A percentile compares a stretch with the other conserved stretches of the same genome.
These are phyloP conservation scores for Prunus kanzakura DNA, from an alignment of 306 rosid species.

Conservation along the genomic window DNA sequence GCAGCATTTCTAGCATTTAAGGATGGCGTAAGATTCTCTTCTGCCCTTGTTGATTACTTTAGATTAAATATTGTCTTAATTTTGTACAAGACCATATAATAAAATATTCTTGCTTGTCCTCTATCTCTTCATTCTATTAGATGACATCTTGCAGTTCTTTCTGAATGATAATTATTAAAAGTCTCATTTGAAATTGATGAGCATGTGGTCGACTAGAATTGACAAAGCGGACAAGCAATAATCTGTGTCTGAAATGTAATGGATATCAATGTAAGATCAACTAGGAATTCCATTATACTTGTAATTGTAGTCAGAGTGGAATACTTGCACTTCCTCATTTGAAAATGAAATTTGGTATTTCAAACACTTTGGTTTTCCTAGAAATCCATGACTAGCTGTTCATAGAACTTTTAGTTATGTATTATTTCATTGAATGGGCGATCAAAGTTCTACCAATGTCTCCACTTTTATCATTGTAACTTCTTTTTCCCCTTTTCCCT, in stretches of 20 bases:
- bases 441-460: neutral
- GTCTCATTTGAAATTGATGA: neutral
- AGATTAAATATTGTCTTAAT: constrained; percentile 16
- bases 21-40: constrained; percentile 66
- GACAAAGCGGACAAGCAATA: neutral
- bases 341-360: neutral
- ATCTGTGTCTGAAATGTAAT: neutral
- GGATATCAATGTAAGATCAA: neutral
- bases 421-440: neutral
- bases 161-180: neutral
- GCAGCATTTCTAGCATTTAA: constrained; percentile 71
- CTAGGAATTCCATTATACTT: neutral
- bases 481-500: neutral
- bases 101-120: constrained; percentile 8
- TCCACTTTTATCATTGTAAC: neutral
- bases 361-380: neutral
- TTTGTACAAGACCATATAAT: neutral
- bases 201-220: neutral
- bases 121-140: neutral
- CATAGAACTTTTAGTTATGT: neutral
- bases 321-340: neutral
- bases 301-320: neutral
- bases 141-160: constrained; percentile 9
- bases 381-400: neutral
- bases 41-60: constrained; percentile 4